Evolutionary conservation across 2,329 filamentous ascomycete species (phyloP), one percentile per base, ranked within the genome.

Genomic region (Trichoderma sp.): DNA sequence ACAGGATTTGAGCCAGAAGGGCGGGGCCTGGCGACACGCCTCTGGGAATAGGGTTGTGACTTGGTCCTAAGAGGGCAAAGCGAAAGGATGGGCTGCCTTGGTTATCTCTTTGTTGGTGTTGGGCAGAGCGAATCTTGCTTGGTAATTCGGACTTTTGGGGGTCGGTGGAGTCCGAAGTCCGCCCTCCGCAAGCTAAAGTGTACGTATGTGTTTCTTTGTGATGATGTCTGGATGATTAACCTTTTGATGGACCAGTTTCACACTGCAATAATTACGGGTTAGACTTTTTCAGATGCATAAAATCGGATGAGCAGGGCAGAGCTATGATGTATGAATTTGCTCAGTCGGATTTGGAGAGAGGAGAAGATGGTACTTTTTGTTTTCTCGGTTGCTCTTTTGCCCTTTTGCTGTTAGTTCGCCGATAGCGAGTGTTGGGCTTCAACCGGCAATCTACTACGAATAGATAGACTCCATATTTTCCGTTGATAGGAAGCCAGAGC

Each of bases 121-220:
- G 15, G 14, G 51, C 36, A 66, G 63, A 67, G 62, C 53, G 47
- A 67, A 66, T 28, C 47, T 70, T 26, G 67, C 67, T 61, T 61
- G n/a, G 67, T 61, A 62, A 62, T 62, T 56, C 67, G 67, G 68
- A 21, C 68, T 71, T 72, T 62, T 62, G 21, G 61, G 24, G 60
- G 7, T 15, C 43, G 18, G n/a, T 43, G 70, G 64, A 68, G 63
- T 64, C 70, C 70, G 63, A 68, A 72, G 57, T 72, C 70, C 70
- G 70, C 63, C 63, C 65, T 72, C 70, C 70, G 64, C 70, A 69
- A 7, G 34, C 56, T 69, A 47, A 58, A 21, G 26, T 21, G 57
- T 39, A 39, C 36, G 36, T 39, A 39, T 39, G 36, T 39, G 36
- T 18, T 39, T 18, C 15, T 18, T 39, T 39, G 51, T 56, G 51